Conservation (phyloP, 1,284 basidiomycete genomes). For the Tylopilus sp. region DNA sequence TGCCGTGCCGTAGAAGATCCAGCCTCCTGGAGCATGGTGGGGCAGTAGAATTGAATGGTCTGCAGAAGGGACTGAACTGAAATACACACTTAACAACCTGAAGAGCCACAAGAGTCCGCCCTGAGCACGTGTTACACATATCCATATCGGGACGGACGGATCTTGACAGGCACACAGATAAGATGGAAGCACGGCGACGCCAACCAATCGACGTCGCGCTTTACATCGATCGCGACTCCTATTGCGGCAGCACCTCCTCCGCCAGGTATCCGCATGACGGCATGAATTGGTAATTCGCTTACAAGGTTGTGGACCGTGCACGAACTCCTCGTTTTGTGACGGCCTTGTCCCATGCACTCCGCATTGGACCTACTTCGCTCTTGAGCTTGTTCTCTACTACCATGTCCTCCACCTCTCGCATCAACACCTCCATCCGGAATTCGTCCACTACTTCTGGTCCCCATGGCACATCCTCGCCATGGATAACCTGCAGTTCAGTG, state of each 20-base stretch:
- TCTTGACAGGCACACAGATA: conserved; percentile 16
- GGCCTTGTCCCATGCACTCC: conserved; percentile 46
- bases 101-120: neutral
- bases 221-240: too few species aligned
- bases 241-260: conserved; percentile 2
- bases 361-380: conserved; percentile 50
- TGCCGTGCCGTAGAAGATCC: conserved; percentile 2
- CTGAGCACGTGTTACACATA: conserved; percentile 7
- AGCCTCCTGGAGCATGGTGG: neutral
- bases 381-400: conserved; percentile 59
- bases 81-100: conserved; percentile 14
- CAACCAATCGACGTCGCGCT: conserved; percentile 3
- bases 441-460: conserved; percentile 14
- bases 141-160: conserved; percentile 15
- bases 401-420: conserved; percentile 58
- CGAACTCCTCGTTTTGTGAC: conserved; percentile 21
- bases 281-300: conserved; percentile 13
- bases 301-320: conserved; percentile 31
- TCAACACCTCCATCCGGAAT: conserved; percentile 42
- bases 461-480: neutral
- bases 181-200: conserved; percentile 14
- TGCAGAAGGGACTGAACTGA: conserved; percentile 1
- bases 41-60: too few species aligned
- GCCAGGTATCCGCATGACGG: conserved; percentile 14
- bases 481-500: conserved; percentile 13